A percentile compares a stretch with the other conserved stretches of the same genome.
Evolutionary conservation across 768 basidiomycete genomes (phyloP).

Genomic region (Tephrocybe sp.): DNA sequence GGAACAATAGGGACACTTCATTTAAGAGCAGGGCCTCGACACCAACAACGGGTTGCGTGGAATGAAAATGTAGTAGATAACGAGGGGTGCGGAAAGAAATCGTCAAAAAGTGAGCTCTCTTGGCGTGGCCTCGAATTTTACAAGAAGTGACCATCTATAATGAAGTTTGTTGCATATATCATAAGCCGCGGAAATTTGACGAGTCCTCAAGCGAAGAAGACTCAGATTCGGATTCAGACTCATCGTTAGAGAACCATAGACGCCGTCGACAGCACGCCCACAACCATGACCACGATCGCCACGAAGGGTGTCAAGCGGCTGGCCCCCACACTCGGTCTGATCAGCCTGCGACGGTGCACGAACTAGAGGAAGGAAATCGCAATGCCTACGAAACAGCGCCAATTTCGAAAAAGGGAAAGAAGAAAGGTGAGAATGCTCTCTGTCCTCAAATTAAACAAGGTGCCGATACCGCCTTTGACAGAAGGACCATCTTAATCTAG

Average conservation of each 20-base stretch:
- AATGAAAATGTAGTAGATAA: conserved; percentile 86
- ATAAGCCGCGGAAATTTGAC: conserved; percentile 76
- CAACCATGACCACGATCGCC: conserved; percentile 10
- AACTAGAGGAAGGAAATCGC: conserved; percentile 28
- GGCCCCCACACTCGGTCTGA: conserved; percentile 13
- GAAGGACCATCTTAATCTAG: too few species aligned
- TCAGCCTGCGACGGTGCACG: conserved; percentile 20
- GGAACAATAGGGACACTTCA: conserved; percentile 45
- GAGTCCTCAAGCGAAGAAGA: conserved; percentile 74
- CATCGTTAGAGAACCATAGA: conserved; percentile 21
- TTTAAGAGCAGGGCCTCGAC: conserved; percentile 55
- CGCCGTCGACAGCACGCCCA: conserved; percentile 4
- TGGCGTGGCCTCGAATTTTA: not conserved
- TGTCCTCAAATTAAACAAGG: too few species aligned
- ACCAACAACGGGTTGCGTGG: conserved; percentile 73
- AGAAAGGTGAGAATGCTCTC: conserved; percentile 35
- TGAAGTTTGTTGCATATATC: conserved; percentile 96
- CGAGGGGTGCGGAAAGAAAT: conserved; percentile 86
- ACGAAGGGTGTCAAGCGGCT: conserved; percentile 4
- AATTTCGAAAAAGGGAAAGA: conserved; percentile 34
- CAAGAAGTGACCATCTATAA: not conserved
- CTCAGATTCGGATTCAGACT: conserved; percentile 48
- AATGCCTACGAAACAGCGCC: conserved; percentile 54
- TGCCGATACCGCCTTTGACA: too few species aligned
- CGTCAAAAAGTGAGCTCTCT: conserved; percentile 79